Evolutionary conservation across 225 moss, liverwort and hornwort species (phyloP).

Genomic region (Ulota crispa): DNA sequence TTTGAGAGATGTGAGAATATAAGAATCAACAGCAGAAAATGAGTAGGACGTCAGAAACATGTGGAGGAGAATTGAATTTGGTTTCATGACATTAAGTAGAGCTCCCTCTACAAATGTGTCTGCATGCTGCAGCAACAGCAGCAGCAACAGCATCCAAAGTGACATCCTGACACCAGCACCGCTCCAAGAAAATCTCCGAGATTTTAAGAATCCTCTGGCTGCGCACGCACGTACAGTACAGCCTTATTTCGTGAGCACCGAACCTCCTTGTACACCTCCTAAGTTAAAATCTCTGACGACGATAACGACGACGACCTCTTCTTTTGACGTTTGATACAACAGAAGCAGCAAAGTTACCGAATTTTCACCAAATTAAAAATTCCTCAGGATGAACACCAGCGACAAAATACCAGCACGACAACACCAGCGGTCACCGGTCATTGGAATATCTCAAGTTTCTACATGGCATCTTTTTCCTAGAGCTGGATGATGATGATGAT

Average conservation of each 20-base stretch:
- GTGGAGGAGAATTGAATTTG: conserved; percentile 23
- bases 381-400: conserved; percentile 51
- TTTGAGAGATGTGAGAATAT: not conserved
- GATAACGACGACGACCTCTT: conserved; percentile 14
- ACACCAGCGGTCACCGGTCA: conserved; percentile 47
- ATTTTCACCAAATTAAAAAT: conserved; percentile 50
- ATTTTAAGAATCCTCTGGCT: conserved; percentile 24
- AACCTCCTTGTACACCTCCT: conserved; percentile 41
- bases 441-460: conserved; percentile 36
- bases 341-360: conserved; percentile 34
- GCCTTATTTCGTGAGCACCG: conserved; percentile 30
- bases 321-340: conserved; percentile 29
- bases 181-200: conserved; percentile 26
- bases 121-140: conserved; percentile 24
- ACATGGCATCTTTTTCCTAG: conserved; percentile 23
- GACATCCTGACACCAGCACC: conserved; percentile 23
- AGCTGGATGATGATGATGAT: conserved; percentile 2
- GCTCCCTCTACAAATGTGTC: conserved; percentile 27
- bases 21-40: not conserved
- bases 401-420: conserved; percentile 25
- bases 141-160: not conserved
- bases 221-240: conserved; percentile 12
- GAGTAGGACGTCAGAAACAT: not conserved
- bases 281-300: conserved; percentile 27
- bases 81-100: conserved; percentile 27